Base-by-base conservation (phyloP, 768 basidiomycete species). In the Tylopilus plumbeoviolaceoides region DNA sequence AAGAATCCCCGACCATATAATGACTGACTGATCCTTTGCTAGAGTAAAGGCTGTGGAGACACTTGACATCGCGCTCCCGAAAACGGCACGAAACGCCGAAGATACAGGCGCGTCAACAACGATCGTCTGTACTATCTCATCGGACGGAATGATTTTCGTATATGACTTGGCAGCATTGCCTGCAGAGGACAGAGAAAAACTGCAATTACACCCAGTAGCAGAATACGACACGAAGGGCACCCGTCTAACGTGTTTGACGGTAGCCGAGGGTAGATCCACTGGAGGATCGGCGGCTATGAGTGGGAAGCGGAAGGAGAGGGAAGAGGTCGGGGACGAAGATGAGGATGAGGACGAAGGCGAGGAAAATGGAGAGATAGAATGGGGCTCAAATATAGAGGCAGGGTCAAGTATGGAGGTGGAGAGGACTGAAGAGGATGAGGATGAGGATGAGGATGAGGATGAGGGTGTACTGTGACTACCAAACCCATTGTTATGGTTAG, bases 201-300 rank as follows among this genome's bases (percentile, higher is more conserved):
- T 66, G 17, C 68, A 77, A 40, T 72, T 90, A 20, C 63, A 70
- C 18, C 83, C 92, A 1, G 72, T 83, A 2, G 78, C 79, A 2
- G 77, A 70, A 44, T 94, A 93, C 64, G 88, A 95, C 68, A 86
- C 91, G 5, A 91, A 91, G 59, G 90, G 90, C 9, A 91, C 83
- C 30, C 78, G 95, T 25, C 66, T 98, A 64, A 95, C 91, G 8
- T 94, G 93, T 55, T 63, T 83, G 28, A 72, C 81, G 18, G 60
- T 84, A 12, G 83, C 82, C 7, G 82, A 83, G 47, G 80, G 79
- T 7, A 73, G 68, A n/a, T 43, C 58, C 20, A 2, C 40, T n/a
- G 61, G 47, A 17, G 61, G 54, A 20, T 58, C 44, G 4, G 57
- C 49, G 2, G 58, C 48, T 6, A 58, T 41, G 28, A 67, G 47